phyloP scores from a whole-genome alignment of 1,139 yeast genomes.

The Nematodospora anomalae region DNA sequence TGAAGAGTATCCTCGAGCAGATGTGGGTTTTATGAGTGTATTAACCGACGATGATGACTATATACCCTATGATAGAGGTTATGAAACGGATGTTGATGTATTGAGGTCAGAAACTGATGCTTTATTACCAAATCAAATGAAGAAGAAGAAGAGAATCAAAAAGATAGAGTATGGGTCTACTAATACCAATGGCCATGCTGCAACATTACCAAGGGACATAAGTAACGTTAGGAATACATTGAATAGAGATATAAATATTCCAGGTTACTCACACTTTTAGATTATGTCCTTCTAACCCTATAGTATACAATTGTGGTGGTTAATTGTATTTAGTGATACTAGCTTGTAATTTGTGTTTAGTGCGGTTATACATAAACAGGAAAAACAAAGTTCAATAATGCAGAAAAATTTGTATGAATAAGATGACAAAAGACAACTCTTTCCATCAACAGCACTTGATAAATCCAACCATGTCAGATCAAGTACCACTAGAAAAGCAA shows the following conservation, averaged over 20 bases:
- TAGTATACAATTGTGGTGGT: not conserved
- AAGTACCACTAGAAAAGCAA: conserved; percentile 17
- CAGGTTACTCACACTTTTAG: conserved; percentile 18
- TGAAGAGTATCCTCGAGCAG: conserved; percentile 21
- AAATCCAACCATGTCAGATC: conserved; percentile 19
- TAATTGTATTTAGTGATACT: not conserved
- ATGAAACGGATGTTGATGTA: conserved; percentile 48
- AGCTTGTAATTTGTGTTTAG: too few species aligned
- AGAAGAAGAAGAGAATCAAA: conserved; percentile 16
- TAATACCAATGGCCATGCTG: conserved; percentile 5
- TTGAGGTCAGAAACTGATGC: conserved; percentile 33
- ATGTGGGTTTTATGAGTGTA: conserved; percentile 41
- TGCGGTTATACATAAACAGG: not conserved
- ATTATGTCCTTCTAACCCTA: too few species aligned
- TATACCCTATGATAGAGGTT: conserved; percentile 36
- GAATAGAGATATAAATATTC: conserved; percentile 38
- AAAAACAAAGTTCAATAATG: too few species aligned
- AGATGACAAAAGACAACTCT: too few species aligned
- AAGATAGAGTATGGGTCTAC: conserved; percentile 22
- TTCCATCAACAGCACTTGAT: too few species aligned
- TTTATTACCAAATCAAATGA: conserved; percentile 28
- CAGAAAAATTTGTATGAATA: too few species aligned
- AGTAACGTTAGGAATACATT: conserved; percentile 25
- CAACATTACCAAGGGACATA: conserved; percentile 25
- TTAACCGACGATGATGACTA: conserved; percentile 28